Base-by-base conservation (phyloP, 352 stramenopile genomes). In the Globisporangium nagaii region DNA sequence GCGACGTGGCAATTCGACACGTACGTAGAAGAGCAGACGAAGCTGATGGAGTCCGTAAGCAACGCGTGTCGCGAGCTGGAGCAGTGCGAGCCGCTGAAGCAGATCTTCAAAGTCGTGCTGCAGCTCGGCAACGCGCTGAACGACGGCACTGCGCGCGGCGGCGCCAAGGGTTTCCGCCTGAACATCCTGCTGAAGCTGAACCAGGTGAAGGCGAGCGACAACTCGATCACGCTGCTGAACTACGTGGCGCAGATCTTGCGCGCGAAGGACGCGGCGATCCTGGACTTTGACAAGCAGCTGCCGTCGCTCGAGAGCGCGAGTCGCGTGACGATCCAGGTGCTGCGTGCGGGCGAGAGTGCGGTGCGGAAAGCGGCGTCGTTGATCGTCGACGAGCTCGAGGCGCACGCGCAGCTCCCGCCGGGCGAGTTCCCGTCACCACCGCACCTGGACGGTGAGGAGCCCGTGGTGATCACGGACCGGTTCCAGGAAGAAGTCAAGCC, bases 101-200 rank as follows among this genome's bases (percentile, higher is more conserved):
- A 96, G 43, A 89, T 96, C 31, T 86, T 96, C 44, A 69, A 79
- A 17, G 69, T 96, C 2, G 82, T 96, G 17, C 36, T 96, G 32
- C 81, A 79, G 13, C 62, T 97, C 15, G 90, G 90, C 27, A 97
- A 97, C 56, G 86, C 87, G n/a, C 62, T 97, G 44, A 97, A 97
- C 52, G 87, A 90, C 53, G 83, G 83, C 34, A 93, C 83, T 10
- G 65, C 83, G 3, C 75, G 83, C n/a, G 88, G 90, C 34, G 81
- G 79, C 25, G 88, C 87, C 12, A 91, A 87, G 57, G 90, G 88
- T 2, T 97, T 97, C 70, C 79, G 81, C 11, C 57, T 97, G 36
- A 93, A 71, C 44, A 92, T 92, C 51, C 56, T 97, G 42, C 67
- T 84, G 25, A 97, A 97, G 69, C 66, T 97, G 22, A 84, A 86